Percentiles rank a stretch among this genome's conserved stretches.
Evolutionary conservation across 345 rosid species (phyloP).

Genomic region (Adansonia digitata): DNA sequence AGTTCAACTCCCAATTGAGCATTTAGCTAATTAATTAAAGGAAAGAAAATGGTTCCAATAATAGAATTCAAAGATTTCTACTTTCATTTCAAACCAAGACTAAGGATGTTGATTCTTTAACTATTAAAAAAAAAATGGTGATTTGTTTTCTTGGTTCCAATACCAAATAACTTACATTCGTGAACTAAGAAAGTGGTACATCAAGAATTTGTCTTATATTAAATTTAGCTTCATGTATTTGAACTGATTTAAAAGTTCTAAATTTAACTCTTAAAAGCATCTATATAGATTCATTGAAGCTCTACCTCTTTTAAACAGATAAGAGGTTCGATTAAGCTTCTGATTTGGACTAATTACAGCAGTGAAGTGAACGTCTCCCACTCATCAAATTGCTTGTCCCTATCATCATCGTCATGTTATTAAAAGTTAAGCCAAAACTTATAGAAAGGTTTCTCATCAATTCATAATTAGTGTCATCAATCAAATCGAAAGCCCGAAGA

Average conservation of each 20-base stretch:
- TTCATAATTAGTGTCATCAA: not conserved
- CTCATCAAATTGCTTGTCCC: not conserved
- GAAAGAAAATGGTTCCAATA: not conserved
- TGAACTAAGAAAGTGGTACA: not conserved
- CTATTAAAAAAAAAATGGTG: too few species aligned
- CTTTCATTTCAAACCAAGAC: not conserved
- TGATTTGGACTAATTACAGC: not conserved
- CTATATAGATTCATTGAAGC: not conserved
- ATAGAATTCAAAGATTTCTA: not conserved
- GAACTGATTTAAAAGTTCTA: not conserved
- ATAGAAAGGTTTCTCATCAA: not conserved
- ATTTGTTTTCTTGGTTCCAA: not conserved
- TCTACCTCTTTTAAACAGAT: not conserved
- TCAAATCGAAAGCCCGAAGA: not conserved
- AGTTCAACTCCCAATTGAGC: not conserved
- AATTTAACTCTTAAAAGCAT: not conserved
- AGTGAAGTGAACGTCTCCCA: not conserved
- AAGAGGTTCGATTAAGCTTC: not conserved
- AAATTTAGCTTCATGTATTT: not conserved
- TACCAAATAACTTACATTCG: not conserved
- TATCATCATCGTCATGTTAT: not conserved
- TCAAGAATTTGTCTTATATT: not conserved
- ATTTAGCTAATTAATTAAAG: not conserved
- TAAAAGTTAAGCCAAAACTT: not conserved
- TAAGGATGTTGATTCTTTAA: too few species aligned